Evolutionary conservation across 75 land plant genomes (phyloP).

Genomic region (Pinus albicaulis): DNA sequence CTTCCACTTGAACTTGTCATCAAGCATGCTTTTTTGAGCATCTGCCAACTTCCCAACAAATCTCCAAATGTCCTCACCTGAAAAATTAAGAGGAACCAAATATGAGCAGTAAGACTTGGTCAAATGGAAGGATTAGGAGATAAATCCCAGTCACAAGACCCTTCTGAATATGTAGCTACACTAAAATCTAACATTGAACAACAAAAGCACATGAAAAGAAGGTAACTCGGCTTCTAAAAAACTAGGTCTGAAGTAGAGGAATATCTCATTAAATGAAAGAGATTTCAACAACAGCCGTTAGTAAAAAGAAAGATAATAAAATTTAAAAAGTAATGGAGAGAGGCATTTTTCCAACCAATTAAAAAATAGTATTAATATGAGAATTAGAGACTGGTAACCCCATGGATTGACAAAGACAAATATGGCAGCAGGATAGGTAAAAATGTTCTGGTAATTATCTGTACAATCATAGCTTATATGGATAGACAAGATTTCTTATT

Average conservation of each 20-base stretch:
- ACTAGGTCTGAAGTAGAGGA: neutral
- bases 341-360: neutral
- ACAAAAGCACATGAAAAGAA: neutral
- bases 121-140: neutral
- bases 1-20: slow-evolving; percentile 61
- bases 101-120: neutral
- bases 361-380: neutral
- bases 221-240: neutral
- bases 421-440: neutral
- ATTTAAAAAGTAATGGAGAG: neutral
- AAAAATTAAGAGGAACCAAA: neutral
- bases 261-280: neutral
- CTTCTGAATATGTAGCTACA: neutral
- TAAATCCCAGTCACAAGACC: neutral
- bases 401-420: neutral
- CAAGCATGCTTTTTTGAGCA: slow-evolving; percentile 48
- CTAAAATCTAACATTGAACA: neutral
- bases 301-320: neutral
- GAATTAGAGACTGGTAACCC: neutral
- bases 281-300: neutral
- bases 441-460: neutral
- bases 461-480: neutral
- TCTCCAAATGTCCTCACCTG: slow-evolving; percentile 58
- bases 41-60: slow-evolving; percentile 42
- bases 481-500: neutral